Conservation (phyloP, 225 moss, liverwort and hornwort species). For the Bryoerythrophyllum caledonicum region DNA sequence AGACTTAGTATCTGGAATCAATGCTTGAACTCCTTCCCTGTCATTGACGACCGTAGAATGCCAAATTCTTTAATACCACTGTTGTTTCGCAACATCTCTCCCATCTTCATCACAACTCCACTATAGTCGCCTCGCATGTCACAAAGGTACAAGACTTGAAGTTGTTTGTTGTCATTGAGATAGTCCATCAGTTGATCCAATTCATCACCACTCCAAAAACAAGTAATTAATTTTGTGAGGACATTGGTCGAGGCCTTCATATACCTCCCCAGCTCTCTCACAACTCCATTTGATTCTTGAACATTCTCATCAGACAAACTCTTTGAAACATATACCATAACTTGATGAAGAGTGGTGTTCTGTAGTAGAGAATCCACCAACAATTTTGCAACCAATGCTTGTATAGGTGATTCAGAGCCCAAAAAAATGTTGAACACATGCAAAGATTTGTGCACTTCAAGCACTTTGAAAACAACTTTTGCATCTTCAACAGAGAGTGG, state of each 20-base stretch:
- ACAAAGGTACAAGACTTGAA: fast-evolving
- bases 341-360: neutral
- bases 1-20: neutral
- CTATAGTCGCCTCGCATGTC: fast-evolving
- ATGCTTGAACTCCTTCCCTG: neutral
- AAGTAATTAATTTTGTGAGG: fast-evolving
- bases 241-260: neutral
- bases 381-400: neutral
- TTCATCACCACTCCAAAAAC: neutral
- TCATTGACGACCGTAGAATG: fast-evolving
- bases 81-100: neutral
- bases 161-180: neutral
- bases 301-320: neutral
- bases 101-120: neutral
- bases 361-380: neutral
- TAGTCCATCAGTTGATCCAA: neutral
- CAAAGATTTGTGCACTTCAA: neutral
- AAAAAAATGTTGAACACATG: fast-evolving
- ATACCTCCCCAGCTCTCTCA: neutral
- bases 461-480: neutral
- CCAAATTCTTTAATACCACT: neutral
- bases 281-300: neutral
- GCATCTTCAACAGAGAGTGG: neutral
- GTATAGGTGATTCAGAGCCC: fast-evolving
- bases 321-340: fast-evolving